Evolutionary conservation across 2,329 filamentous ascomycete genomes (phyloP), one percentile per base, ranked within the genome.

Genomic region (Sphaceloma murrayae): DNA sequence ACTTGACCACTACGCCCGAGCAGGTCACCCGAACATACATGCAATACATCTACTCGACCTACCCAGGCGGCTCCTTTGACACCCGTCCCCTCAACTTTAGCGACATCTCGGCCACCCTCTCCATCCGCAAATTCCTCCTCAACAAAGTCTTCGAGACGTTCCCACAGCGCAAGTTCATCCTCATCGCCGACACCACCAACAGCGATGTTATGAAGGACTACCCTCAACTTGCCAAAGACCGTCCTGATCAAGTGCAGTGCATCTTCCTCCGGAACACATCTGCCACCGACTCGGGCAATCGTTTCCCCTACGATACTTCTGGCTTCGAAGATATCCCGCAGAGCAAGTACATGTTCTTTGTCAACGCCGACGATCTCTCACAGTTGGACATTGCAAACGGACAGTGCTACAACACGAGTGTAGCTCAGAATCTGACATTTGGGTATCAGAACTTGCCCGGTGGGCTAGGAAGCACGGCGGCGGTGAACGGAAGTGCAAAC

Each of bases 71-170:
- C 32, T 82, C 77, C 31, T 86, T 86, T 58, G 83, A 88, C 54
- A 85, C 81, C 1, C 74, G 82, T 0, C 82, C 84, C 0, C 72
- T 88, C 14, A 87, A 88, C 67, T 86, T 88, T 65, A 80, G 74
- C n/a, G 80, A 87, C 51, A 68, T 82, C 9, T 68, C 64, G n/a
- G 82, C 79, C 3, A 86, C 82, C 0, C 69, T 87, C 27, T 73
- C 73, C 4, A 83, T 87, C 56, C 79, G 84, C 36, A 74, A 74
- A 46, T 82, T 69, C 60, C 69, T 88, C 1, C 72, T 88, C 11
- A 69, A 77, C 49, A 83, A 80, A 59, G 67, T 87, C 50, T 85
- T 88, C 59, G 68, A 78, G 58, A 87, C 82, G 0, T 88, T 80
- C 57, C 84, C 84, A 0, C 54, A 79, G 52, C 74, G 84, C 32